A percentile compares a stretch with the other conserved stretches of the same genome.
These are phyloP conservation scores for Austropuccinia psidii DNA, from an alignment of 1,284 basidiomycete species.

Conservation along the genomic window DNA sequence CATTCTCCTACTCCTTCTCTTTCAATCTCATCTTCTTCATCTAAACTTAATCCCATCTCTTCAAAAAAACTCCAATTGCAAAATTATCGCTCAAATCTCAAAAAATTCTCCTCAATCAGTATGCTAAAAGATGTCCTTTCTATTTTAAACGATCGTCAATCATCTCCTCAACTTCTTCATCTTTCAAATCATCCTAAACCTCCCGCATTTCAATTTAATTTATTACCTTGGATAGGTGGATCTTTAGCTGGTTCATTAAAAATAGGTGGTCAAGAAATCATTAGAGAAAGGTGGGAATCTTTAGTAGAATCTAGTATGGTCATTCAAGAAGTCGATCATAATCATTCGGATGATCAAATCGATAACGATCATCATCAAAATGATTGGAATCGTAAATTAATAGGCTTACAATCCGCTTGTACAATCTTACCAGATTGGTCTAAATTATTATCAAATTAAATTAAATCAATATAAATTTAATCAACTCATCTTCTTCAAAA, in stretches of 20 bases:
- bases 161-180: neutral
- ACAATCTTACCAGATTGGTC: slow-evolving; percentile 30
- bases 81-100: neutral
- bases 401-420: slow-evolving; percentile 14
- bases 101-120: neutral
- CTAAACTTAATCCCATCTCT: neutral
- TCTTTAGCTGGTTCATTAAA: slow-evolving; percentile 24
- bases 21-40: neutral
- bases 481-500: too few species aligned
- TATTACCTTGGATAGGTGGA: slow-evolving; percentile 26
- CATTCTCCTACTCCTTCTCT: neutral
- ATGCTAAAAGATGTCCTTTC: neutral
- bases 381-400: slow-evolving; percentile 14
- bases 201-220: slow-evolving; percentile 13
- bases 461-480: too few species aligned
- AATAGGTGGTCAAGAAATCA: slow-evolving; percentile 32
- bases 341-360: too few species aligned
- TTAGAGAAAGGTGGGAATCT: slow-evolving; percentile 20
- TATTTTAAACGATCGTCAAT: neutral
- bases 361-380: neutral
- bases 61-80: neutral
- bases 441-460: neutral
- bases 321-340: slow-evolving; percentile 3
- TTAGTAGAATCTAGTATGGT: slow-evolving; percentile 17
- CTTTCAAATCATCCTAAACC: neutral